Evolutionary conservation across 2,329 filamentous ascomycete species (phyloP).

Genomic region (Aureobasidium vineae): DNA sequence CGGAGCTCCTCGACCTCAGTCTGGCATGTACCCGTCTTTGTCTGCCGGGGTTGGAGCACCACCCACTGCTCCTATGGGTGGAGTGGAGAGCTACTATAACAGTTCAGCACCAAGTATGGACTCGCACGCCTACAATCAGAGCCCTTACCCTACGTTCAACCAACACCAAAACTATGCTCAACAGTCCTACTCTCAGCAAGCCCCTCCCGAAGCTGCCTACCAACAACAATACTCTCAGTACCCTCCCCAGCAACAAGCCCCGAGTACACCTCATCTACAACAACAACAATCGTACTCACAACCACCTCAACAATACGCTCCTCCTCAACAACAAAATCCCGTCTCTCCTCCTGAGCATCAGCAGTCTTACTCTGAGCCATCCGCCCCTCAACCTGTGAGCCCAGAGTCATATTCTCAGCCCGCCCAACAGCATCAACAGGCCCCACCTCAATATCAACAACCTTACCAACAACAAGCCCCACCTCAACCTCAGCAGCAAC

Average conservation of each 20-base stretch:
- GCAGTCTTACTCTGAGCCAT: constrained; percentile 35
- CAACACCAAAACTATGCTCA: constrained; percentile 41
- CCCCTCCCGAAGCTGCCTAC: constrained; percentile 30
- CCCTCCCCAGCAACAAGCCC: constrained; percentile 28
- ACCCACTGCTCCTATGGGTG: constrained; percentile 47
- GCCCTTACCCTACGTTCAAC: constrained; percentile 51
- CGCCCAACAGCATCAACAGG: constrained; percentile 39
- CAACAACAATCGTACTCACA: constrained; percentile 30
- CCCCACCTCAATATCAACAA: constrained; percentile 32
- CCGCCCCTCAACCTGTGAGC: constrained; percentile 11
- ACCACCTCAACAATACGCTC: constrained; percentile 14
- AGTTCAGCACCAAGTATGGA: constrained; percentile 56
- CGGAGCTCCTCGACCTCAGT: constrained; percentile 47
- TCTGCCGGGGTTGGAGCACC: constrained; percentile 48
- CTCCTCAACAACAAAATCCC: constrained; percentile 38
- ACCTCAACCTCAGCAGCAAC: constrained; percentile 31
- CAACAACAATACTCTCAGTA: constrained; percentile 39
- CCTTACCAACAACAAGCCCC: constrained; percentile 31
- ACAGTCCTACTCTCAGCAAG: constrained; percentile 39
- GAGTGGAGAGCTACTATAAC: constrained; percentile 79
- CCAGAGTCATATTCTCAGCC: constrained; percentile 31
- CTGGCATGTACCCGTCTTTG: constrained; percentile 69
- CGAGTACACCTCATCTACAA: constrained; percentile 32
- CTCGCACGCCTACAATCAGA: constrained; percentile 51
- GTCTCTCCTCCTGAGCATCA: constrained; percentile 39